Evolutionary conservation across 352 stramenopile species (phyloP), one percentile per base, ranked within the genome.

Genomic region (Aphanomyces astaci): DNA sequence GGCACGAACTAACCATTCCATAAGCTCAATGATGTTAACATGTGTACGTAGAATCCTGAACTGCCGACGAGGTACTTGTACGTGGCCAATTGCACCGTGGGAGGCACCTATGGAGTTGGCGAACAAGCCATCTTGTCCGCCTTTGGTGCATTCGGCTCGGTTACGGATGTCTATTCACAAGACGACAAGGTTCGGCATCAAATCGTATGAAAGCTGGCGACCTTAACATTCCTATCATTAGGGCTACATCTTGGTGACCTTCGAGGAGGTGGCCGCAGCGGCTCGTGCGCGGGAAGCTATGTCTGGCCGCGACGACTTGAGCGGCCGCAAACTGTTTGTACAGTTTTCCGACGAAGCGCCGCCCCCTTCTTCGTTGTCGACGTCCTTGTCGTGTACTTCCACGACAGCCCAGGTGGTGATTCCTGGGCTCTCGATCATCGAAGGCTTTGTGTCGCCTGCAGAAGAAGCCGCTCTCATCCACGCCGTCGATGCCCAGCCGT

Each of bases 341-440:
- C 66, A 68, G 32, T 72, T 72, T 62, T 45, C 62, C 40, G 43
- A 43, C 32, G 33, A 68, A 59, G 39, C 56, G 33, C 62, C 45
- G 1, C n/a, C 55, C 5, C 25, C 54, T 9, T 22, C 40, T 24
- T 64, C 59, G 22, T 39, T 22, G 39, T 22, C 27, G 9, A 33
- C 32, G 17, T 63, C 25, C 4, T 30, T 72, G 3, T 48, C 56
- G 10, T 67, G 62, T 22, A 51, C 62, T 9, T 70, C 46, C 7
- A 40, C 49, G 22, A 72, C 66, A 10, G 66, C 66, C 17, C 66
- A 72, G 24, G 22, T 72, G 2, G 66, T 69, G n/a, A 62, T 73
- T 33, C 68, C 68, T 3, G 68, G 68, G 7, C 63, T 73, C 22
- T 68, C 54, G 15, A 57, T 73, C 48, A 43, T 72, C 43, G 54